phyloP scores from a whole-genome alignment of 2,329 filamentous ascomycete genomes.

The Trichoderma sp. region DNA sequence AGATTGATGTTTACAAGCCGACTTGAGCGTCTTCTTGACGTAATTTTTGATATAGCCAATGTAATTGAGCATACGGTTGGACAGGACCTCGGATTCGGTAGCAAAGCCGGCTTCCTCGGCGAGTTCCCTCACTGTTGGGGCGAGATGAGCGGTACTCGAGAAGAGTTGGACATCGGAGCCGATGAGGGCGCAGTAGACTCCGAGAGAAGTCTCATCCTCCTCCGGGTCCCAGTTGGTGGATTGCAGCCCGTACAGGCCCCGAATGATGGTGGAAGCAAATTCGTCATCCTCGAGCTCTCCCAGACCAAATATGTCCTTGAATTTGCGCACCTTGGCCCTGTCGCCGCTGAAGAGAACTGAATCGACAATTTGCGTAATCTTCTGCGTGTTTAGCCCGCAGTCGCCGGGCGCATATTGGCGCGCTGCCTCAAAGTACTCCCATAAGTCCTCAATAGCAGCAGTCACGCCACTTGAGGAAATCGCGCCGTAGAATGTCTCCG shows the following conservation, averaged over 20 bases:
- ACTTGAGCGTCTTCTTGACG: constrained; percentile 34
- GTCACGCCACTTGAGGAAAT: constrained; percentile 83
- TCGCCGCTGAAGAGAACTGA: constrained; percentile 49
- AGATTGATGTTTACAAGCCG: constrained; percentile 32
- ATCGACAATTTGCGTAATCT: constrained; percentile 53
- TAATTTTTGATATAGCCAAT: constrained; percentile 46
- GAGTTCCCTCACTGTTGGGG: constrained; percentile 41
- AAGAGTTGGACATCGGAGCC: constrained; percentile 47
- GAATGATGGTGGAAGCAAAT: constrained; percentile 48
- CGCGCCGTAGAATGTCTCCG: constrained; percentile 74
- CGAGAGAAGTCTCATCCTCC: constrained; percentile 45
- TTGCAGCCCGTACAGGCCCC: constrained; percentile 49
- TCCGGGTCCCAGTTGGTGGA: constrained; percentile 57
- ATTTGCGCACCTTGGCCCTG: constrained; percentile 48
- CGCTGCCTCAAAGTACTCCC: constrained; percentile 59
- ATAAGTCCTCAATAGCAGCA: constrained; percentile 76
- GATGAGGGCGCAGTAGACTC: constrained; percentile 51
- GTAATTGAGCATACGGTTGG: constrained; percentile 53
- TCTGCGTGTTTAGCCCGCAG: constrained; percentile 67
- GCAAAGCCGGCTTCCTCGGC: constrained; percentile 46
- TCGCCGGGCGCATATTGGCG: constrained; percentile 53
- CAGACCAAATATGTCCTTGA: constrained; percentile 51
- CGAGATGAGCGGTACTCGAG: constrained; percentile 42
- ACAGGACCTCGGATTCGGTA: constrained; percentile 41
- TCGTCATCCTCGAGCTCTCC: constrained; percentile 48